Evolutionary conservation across 805 yeast species (phyloP), one percentile per base, ranked within the genome.

Genomic region (Pichia deserticola): DNA sequence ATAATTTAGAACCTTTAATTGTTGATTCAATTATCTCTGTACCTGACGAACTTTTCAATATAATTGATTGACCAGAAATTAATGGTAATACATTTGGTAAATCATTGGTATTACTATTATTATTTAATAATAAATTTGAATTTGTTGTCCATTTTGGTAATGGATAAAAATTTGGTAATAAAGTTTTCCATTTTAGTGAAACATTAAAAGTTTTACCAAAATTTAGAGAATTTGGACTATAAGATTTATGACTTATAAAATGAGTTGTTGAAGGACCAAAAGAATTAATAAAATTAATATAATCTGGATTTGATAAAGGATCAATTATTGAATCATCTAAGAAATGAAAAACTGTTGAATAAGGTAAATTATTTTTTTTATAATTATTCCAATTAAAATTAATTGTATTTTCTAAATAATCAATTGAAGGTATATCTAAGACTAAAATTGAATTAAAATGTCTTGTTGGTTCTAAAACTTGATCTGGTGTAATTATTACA

Each of bases 331-430:
- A 77, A 6, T 73, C 77, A n/a, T 86, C 93, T 30, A 93, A 66
- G 50, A 88, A 78, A 65, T 88, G 95, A 62, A 87, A 89, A 1
- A 89, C 84, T 1, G 77, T 63, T 1, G 79, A 76, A 46, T 52
- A 60, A 9, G 57, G 51, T 12, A 45, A 41, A 2, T 48, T 49
- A 5, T 48, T 45, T 3, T 47, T 43, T 5, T 47, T 40, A 5
- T 47, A 35, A 1, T 27, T 32, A 27, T 49, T 15, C 67, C 69
- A 61, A 30, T 64, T 57, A 36, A 58, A 47, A 5, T 35, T 27
- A 6, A 68, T 27, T 0, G 71, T 65, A 11, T 52, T 63, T 20
- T 53, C 55, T 13, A 79, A 62, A 58, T 82, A 85, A 0, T 60
- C 63, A 0, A 53, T 48, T 15, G 72, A 68, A 0, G 97, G 96